Percentiles rank a stretch among this genome's conserved stretches.
Conservation (phyloP, 2,329 filamentous ascomycete genomes). For the Colletotrichum neosansevieriae region DNA sequence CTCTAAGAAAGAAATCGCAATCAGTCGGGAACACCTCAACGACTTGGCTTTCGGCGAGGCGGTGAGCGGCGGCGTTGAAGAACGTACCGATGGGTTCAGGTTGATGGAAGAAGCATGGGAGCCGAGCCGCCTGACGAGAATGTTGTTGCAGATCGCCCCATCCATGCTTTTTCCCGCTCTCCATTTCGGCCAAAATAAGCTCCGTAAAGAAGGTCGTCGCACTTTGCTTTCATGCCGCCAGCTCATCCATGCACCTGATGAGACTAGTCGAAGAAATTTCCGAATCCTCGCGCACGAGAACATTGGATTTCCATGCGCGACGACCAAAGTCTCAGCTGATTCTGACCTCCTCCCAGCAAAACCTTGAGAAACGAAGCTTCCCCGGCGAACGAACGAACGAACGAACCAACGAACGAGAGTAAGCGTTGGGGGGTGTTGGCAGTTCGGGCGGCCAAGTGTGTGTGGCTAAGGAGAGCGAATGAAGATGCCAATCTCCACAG, state of each 20-base stretch:
- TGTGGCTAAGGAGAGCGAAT: constrained; percentile 1
- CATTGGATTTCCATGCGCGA: constrained; percentile 33
- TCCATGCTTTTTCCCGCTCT: constrained; percentile 12
- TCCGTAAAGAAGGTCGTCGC: constrained; percentile 22
- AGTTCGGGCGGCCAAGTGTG: background rate
- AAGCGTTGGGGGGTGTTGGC: background rate
- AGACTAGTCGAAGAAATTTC: constrained; percentile 20
- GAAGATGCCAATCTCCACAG: constrained; percentile 22
- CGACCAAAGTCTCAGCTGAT: constrained; percentile 23
- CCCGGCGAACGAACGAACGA: background rate
- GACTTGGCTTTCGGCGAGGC: background rate
- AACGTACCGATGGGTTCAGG: constrained; percentile 6
- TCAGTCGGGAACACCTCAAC: constrained; percentile 3
- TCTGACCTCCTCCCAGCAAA: background rate
- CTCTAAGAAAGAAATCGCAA: background rate
- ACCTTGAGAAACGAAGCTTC: background rate
- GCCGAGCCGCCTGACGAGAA: constrained; percentile 2
- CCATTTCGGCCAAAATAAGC: constrained; percentile 15
- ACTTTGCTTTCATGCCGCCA: constrained; percentile 20
- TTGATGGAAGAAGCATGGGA: background rate
- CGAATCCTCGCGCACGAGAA: constrained; percentile 4
- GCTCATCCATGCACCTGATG: constrained; percentile 34
- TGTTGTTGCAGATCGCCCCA: constrained; percentile 29
- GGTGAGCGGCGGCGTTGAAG: background rate
- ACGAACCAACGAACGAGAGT: background rate